Percentiles rank a stretch among this genome's conserved stretches.
phyloP scores from a whole-genome alignment of 768 basidiomycete genomes.

The Amanita polypyramis region DNA sequence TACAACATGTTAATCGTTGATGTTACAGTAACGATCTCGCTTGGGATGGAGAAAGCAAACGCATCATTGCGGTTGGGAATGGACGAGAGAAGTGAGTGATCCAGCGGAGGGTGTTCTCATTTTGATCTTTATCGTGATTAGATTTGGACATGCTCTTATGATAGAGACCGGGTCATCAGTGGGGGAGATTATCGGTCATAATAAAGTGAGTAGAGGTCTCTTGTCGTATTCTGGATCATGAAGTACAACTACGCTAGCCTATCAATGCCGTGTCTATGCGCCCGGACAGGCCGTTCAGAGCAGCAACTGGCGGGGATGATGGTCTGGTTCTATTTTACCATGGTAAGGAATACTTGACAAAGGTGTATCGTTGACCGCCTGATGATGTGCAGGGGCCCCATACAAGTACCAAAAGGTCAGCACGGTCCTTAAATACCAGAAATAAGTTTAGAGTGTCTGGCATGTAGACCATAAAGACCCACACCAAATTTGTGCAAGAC shows the following conservation, averaged over 20 bases:
- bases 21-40: slow-evolving; percentile 73
- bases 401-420: slow-evolving; percentile 81
- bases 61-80: slow-evolving; percentile 92
- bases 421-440: background rate
- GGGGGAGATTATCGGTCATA: slow-evolving; percentile 85
- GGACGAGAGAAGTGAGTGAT: slow-evolving; percentile 70
- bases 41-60: slow-evolving; percentile 95
- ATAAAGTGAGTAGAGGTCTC: slow-evolving; percentile 45
- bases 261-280: slow-evolving; percentile 87
- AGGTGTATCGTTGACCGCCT: background rate
- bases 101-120: background rate
- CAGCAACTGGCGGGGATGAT: slow-evolving; percentile 84
- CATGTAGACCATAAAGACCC: slow-evolving; percentile 67
- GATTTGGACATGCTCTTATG: slow-evolving; percentile 79
- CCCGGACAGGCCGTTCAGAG: slow-evolving; percentile 82
- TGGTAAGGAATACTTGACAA: slow-evolving; percentile 28
- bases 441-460: background rate
- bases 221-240: background rate
- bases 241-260: slow-evolving; percentile 29
- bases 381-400: slow-evolving; percentile 45
- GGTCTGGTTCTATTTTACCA: slow-evolving; percentile 73
- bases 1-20: background rate
- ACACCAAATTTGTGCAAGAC: slow-evolving; percentile 90
- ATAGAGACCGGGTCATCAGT: slow-evolving; percentile 76
- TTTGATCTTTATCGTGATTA: slow-evolving; percentile 17